phyloP scores from a whole-genome alignment of 176 grass and related monocot genomes.

The Avena eriantha region DNA sequence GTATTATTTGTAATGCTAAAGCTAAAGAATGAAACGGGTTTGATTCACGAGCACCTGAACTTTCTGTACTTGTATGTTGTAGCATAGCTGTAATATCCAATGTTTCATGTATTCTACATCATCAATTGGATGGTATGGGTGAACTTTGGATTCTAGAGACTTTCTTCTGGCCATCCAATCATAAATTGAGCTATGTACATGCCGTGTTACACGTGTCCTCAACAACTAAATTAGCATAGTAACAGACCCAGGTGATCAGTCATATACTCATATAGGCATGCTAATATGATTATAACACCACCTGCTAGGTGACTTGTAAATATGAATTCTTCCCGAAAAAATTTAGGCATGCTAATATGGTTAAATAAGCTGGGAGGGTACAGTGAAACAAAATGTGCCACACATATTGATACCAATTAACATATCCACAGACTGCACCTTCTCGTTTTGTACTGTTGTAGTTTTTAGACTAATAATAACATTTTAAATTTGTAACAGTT shows the following conservation, averaged over 20 bases:
- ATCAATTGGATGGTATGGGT: conserved; percentile 1
- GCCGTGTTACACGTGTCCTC: not conserved
- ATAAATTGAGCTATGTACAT: not conserved
- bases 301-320: too few species aligned
- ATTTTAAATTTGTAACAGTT: conserved; percentile 8
- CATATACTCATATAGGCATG: not conserved
- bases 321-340: too few species aligned
- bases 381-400: not conserved
- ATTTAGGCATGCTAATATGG: not conserved
- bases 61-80: not conserved
- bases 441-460: not conserved
- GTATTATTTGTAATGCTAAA: conserved; percentile 5
- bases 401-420: not conserved
- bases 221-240: conserved; percentile 11
- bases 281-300: too few species aligned
- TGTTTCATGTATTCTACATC: not conserved
- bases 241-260: not conserved
- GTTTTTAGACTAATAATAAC: conserved; percentile 18
- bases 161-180: not conserved
- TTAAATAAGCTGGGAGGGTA: conserved; percentile 15
- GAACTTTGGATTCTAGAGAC: not conserved
- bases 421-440: not conserved
- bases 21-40: conserved; percentile 5
- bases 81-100: conserved; percentile 5
- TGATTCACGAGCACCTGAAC: conserved; percentile 14